These are phyloP conservation scores for Tanacetum coccineum DNA, from an alignment of 129 eudicot genomes.

Conservation along the genomic window DNA sequence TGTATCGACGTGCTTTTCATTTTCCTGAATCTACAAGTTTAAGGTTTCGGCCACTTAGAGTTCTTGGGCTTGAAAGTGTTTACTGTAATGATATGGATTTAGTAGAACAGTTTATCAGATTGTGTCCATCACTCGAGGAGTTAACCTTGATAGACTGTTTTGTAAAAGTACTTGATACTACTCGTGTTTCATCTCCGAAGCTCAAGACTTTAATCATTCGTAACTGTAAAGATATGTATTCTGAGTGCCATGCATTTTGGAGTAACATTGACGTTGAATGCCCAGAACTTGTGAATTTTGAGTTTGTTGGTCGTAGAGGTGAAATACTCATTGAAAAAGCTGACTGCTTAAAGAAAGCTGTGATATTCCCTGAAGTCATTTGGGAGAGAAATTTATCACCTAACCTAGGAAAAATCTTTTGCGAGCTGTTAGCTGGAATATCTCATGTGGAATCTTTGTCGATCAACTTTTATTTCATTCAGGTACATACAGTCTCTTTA, in stretches of 20 bases:
- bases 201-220: too few species aligned
- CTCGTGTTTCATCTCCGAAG: too few species aligned
- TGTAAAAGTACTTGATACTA: too few species aligned
- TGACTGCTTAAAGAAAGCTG: slow-evolving; percentile 1
- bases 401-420: too few species aligned
- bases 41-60: not conserved
- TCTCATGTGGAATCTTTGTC: not conserved
- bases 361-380: not conserved
- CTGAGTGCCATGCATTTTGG: not conserved
- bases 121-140: not conserved
- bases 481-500: not conserved
- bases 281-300: not conserved
- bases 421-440: not conserved
- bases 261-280: not conserved
- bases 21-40: too few species aligned
- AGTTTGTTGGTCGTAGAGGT: not conserved
- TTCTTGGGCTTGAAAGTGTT: not conserved
- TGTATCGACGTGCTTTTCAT: not conserved
- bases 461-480: not conserved
- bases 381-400: not conserved
- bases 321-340: not conserved
- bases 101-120: not conserved
- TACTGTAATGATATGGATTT: not conserved
- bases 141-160: not conserved
- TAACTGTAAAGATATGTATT: too few species aligned